A percentile compares a stretch with the other conserved stretches of the same genome.
phyloP scores from a whole-genome alignment of 1,284 basidiomycete genomes.

The Takashimella koratensis region DNA sequence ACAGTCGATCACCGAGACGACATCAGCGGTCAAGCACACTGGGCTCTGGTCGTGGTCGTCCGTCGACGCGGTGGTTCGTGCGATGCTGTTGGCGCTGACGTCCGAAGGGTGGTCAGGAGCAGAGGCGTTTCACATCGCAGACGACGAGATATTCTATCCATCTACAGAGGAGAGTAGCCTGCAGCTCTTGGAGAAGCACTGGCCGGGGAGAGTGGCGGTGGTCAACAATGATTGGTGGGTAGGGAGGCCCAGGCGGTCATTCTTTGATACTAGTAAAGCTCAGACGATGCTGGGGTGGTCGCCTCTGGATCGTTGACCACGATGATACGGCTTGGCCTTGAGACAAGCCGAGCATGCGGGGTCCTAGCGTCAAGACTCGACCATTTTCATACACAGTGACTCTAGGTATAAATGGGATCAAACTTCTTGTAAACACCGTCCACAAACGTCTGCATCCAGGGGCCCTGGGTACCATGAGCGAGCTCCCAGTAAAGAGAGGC shows the following conservation, averaged over 20 bases:
- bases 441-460: too few species aligned
- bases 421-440: too few species aligned
- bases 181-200: slow-evolving; percentile 15
- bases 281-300: slow-evolving; percentile 45
- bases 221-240: slow-evolving; percentile 23
- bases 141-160: slow-evolving; percentile 29
- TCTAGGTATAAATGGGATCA: too few species aligned
- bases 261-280: slow-evolving; percentile 43
- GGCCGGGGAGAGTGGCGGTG: slow-evolving; percentile 17
- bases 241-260: slow-evolving; percentile 21
- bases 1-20: background rate
- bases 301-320: too few species aligned
- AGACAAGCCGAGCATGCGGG: too few species aligned
- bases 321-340: too few species aligned
- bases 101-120: slow-evolving; percentile 35
- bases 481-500: too few species aligned
- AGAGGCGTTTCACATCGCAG: slow-evolving; percentile 47
- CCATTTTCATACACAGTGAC: too few species aligned
- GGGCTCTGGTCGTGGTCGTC: slow-evolving; percentile 28
- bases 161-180: slow-evolving; percentile 14
- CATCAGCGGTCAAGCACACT: background rate
- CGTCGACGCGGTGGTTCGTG: slow-evolving; percentile 30
- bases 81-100: slow-evolving; percentile 40
- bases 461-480: too few species aligned
- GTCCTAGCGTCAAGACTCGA: too few species aligned